These are phyloP conservation scores for Zanthoxylum bungeanum DNA, from an alignment of 345 rosid genomes.

Conservation along the genomic window DNA sequence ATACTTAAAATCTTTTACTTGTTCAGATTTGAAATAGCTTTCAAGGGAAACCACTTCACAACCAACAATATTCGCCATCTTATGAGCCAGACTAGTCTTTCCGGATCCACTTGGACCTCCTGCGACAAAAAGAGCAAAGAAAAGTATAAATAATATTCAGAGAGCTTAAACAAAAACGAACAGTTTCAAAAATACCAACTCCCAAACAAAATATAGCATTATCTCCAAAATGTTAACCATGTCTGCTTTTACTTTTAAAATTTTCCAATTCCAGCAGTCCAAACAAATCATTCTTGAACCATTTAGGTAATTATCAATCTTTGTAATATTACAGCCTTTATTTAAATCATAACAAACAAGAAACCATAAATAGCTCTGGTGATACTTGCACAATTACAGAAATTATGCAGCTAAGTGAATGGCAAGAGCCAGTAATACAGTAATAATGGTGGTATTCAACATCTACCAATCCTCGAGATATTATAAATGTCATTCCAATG, in stretches of 20 bases:
- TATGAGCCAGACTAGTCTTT: slow-evolving; percentile 98
- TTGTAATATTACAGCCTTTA: background rate
- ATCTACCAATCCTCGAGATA: background rate
- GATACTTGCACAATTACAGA: background rate
- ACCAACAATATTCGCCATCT: slow-evolving; percentile 99
- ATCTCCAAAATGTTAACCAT: background rate
- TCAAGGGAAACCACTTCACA: slow-evolving; percentile 99
- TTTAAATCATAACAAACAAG: background rate
- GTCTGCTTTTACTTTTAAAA: background rate
- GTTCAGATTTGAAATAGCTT: slow-evolving; percentile 83
- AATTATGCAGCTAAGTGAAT: background rate
- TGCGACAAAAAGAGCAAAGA: slow-evolving; percentile 30
- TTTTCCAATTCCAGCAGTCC: background rate
- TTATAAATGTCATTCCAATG: background rate
- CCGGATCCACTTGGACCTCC: slow-evolving; percentile 99
- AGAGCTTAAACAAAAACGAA: slow-evolving; percentile 1
- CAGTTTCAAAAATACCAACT: background rate
- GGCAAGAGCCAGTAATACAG: background rate
- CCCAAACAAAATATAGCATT: background rate
- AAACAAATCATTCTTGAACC: background rate
- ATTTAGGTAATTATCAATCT: background rate
- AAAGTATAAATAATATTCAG: background rate
- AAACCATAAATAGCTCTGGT: background rate
- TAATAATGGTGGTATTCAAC: background rate
- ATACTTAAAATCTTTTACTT: slow-evolving; percentile 82